Evolutionary conservation across 495 filamentous ascomycete species (phyloP).

Genomic region (Parachaetomium inaequale): DNA sequence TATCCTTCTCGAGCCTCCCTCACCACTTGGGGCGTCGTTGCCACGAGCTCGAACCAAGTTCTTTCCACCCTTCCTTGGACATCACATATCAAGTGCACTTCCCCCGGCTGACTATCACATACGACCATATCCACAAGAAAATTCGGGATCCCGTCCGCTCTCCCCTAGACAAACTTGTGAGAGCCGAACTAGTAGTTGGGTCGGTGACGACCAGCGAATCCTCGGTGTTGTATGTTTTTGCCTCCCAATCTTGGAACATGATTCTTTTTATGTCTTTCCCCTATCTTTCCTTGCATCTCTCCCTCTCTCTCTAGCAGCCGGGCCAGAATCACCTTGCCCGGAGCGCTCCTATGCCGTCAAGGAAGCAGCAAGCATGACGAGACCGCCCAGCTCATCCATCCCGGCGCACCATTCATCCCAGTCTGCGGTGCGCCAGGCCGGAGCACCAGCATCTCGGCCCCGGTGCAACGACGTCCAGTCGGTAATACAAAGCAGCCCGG

Average conservation of each 20-base stretch:
- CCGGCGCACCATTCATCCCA: slow-evolving; percentile 47
- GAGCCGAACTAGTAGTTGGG: slow-evolving; percentile 51
- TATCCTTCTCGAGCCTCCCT: too few species aligned
- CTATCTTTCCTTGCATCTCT: too few species aligned
- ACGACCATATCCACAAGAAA: too few species aligned
- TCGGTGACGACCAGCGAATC: slow-evolving; percentile 41
- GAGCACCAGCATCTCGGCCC: slow-evolving; percentile 8
- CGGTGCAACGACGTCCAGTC: slow-evolving; percentile 3
- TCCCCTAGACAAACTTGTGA: too few species aligned
- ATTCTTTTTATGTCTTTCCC: too few species aligned
- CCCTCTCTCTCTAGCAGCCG: neutral
- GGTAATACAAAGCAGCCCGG: neutral
- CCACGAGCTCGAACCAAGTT: too few species aligned
- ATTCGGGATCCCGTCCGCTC: neutral
- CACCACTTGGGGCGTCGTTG: too few species aligned
- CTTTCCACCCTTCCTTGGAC: too few species aligned
- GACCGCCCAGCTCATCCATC: slow-evolving; percentile 29
- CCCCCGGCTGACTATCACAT: too few species aligned
- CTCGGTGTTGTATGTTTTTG: slow-evolving; percentile 44
- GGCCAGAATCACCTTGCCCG: too few species aligned
- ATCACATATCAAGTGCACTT: too few species aligned
- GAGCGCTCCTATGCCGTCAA: neutral
- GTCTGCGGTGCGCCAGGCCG: slow-evolving; percentile 16
- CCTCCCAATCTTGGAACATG: too few species aligned
- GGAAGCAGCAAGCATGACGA: slow-evolving; percentile 7